phyloP scores from a whole-genome alignment of 2,329 filamentous ascomycete genomes.

The Huntiella abstrusa region DNA sequence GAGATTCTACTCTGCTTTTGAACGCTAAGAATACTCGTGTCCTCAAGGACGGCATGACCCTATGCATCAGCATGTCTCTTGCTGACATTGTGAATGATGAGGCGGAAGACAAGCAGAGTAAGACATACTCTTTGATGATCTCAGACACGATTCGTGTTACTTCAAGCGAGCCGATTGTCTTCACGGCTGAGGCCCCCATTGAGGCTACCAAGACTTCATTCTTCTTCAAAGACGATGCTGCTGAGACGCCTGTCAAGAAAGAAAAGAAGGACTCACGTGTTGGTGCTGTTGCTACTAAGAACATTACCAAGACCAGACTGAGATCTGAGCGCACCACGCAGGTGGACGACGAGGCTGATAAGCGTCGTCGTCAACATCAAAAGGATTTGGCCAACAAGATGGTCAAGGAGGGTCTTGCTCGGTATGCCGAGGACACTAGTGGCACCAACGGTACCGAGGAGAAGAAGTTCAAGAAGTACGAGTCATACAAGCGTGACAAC shows the following conservation, averaged over 20 bases:
- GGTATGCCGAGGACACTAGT: slow-evolving; percentile 70
- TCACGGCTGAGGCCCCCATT: slow-evolving; percentile 81
- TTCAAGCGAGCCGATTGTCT: slow-evolving; percentile 59
- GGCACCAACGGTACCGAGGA: slow-evolving; percentile 78
- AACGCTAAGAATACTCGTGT: slow-evolving; percentile 70
- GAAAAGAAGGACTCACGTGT: slow-evolving; percentile 69
- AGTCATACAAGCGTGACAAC: slow-evolving; percentile 96
- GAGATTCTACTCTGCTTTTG: slow-evolving; percentile 64
- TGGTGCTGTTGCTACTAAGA: slow-evolving; percentile 78
- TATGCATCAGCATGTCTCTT: slow-evolving; percentile 78
- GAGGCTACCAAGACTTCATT: slow-evolving; percentile 91
- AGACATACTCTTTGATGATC: slow-evolving; percentile 72
- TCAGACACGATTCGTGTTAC: slow-evolving; percentile 88
- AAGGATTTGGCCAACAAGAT: slow-evolving; percentile 76
- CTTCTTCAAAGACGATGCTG: slow-evolving; percentile 94
- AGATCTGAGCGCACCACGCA: slow-evolving; percentile 81
- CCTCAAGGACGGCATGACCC: slow-evolving; percentile 92
- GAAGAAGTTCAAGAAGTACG: slow-evolving; percentile 97
- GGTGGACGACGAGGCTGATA: slow-evolving; percentile 76
- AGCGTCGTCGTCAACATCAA: slow-evolving; percentile 74
- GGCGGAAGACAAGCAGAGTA: slow-evolving; percentile 76
- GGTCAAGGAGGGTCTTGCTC: slow-evolving; percentile 67
- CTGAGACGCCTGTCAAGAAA: slow-evolving; percentile 73
- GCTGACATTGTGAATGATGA: slow-evolving; percentile 74
- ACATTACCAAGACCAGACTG: slow-evolving; percentile 84